phyloP scores from a whole-genome alignment of 371 early-diverging fungal species.

The Zopfochytrium polystomum region DNA sequence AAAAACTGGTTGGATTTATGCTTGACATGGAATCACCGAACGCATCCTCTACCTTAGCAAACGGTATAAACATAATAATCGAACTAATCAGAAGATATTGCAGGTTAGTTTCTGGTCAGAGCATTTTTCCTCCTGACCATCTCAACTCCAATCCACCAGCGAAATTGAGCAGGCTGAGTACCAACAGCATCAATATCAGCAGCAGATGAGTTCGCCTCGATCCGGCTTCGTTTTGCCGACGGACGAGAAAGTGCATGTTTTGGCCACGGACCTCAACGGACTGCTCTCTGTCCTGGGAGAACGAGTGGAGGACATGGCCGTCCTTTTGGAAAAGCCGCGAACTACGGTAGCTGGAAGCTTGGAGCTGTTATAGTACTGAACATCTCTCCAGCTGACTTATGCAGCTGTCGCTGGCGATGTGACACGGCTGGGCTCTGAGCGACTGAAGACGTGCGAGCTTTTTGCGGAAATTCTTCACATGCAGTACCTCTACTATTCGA shows the following conservation, averaged over 20 bases:
- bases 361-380: neutral
- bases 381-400: constrained; percentile 42
- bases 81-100: constrained; percentile 93
- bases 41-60: constrained; percentile 77
- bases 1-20: constrained; percentile 79
- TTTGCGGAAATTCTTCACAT: constrained; percentile 85
- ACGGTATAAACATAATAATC: constrained; percentile 90
- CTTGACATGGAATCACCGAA: constrained; percentile 73
- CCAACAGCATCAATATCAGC: constrained; percentile 52
- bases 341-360: constrained; percentile 43
- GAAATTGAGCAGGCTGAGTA: constrained; percentile 55
- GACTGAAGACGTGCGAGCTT: constrained; percentile 89
- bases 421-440: constrained; percentile 84
- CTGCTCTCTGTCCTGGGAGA: constrained; percentile 75
- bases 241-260: constrained; percentile 38
- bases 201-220: constrained; percentile 34
- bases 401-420: constrained; percentile 67
- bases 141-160: constrained; percentile 26
- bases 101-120: too few relatives aligned
- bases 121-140: too few relatives aligned
- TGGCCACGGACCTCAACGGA: constrained; percentile 72
- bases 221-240: constrained; percentile 40
- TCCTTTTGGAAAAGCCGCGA: constrained; percentile 56
- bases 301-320: constrained; percentile 64
- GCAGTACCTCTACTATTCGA: constrained; percentile 51